phyloP scores from a whole-genome alignment of 78 protist genomes.

The Pigoraptor vietnamica region DNA sequence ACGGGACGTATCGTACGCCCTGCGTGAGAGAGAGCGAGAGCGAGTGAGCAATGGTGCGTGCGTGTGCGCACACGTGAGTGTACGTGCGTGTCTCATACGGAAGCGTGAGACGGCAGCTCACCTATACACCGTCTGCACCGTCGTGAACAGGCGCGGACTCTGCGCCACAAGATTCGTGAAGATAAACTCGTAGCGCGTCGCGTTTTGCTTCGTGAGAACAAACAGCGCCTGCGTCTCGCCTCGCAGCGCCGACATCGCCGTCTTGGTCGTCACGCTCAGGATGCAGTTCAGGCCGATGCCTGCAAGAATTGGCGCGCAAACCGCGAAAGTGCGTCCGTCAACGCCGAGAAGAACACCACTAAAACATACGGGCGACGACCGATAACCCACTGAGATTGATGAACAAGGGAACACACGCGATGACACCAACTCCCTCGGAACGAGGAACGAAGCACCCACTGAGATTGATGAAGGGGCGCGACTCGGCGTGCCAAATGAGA shows the following conservation, averaged over 20 bases:
- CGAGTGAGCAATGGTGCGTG: neutral
- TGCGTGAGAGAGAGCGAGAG: neutral
- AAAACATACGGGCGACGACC: no score
- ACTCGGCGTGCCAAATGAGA: constrained; percentile 50
- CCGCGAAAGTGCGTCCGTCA: neutral
- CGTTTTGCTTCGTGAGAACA: constrained; percentile 40
- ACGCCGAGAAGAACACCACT: neutral
- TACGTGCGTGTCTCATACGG: no score
- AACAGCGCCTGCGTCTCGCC: constrained; percentile 67
- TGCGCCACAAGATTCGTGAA: constrained; percentile 54
- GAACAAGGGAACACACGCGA: no score
- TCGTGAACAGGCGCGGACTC: constrained; percentile 70
- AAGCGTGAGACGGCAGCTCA: neutral
- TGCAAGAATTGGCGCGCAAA: neutral
- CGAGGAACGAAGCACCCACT: no score
- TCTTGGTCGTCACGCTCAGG: constrained; percentile 35
- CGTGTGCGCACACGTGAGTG: neutral
- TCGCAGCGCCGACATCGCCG: constrained; percentile 39
- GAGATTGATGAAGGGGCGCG: constrained; percentile 26
- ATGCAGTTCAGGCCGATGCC: constrained; percentile 58
- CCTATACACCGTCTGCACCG: constrained; percentile 68
- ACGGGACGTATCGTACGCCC: constrained; percentile 70
- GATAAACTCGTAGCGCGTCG: constrained; percentile 59
- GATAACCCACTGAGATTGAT: constrained; percentile 41
- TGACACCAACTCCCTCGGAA: no score